Base-by-base conservation (phyloP, 2,329 filamentous ascomycete genomes). In the Fusarium incarnatum region DNA sequence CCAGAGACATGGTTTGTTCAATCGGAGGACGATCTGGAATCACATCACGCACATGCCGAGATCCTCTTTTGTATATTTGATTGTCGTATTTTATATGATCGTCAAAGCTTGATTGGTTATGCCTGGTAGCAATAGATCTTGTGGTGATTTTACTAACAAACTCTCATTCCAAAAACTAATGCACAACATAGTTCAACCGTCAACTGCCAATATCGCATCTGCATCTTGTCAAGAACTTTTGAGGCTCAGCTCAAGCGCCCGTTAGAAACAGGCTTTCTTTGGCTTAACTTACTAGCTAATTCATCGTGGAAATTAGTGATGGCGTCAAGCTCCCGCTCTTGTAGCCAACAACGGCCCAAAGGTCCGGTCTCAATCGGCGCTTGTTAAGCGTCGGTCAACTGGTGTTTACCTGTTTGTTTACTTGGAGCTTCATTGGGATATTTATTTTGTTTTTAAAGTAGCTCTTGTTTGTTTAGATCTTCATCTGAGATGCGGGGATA, bases 401-500 rank as follows among this genome's bases (percentile, higher is more conserved):
- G 8, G n/a, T 44, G 42, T 48, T 62, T 30, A 63, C 48, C 42
- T 56, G 18, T 63, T 32, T 64, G 25, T 68, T 64, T 58, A 55
- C 42, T 47, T 63, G 18, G 8, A 15, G 28, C 16, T 55, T 63
- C 41, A 28, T 60, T 25, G 53, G n/a, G 25, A 10, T 49, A 4
- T 61, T 60, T 60, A 28, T 66, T 50, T 37, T 46, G 52, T n/a
- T 49, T 66, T 66, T 55, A 15, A 41, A 47, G 49, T 34, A 23
- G 11, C 18, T 44, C n/a, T 11, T 59, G 54, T 64, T 64, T 68
- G 56, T 54, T 70, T 67, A 46, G 41, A 37, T 53, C 61, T 41
- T 55, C 49, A 42, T 46, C 42, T 45, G 42, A 63, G 28, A 41
- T 52, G 67, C 30, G 53, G 62, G 56, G 56, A 30, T 37, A 25